Percentiles rank a stretch among this genome's conserved stretches.
Evolutionary conservation across 2,329 filamentous ascomycete species (phyloP).

Genomic region (Trichoderma atrobrunneum): DNA sequence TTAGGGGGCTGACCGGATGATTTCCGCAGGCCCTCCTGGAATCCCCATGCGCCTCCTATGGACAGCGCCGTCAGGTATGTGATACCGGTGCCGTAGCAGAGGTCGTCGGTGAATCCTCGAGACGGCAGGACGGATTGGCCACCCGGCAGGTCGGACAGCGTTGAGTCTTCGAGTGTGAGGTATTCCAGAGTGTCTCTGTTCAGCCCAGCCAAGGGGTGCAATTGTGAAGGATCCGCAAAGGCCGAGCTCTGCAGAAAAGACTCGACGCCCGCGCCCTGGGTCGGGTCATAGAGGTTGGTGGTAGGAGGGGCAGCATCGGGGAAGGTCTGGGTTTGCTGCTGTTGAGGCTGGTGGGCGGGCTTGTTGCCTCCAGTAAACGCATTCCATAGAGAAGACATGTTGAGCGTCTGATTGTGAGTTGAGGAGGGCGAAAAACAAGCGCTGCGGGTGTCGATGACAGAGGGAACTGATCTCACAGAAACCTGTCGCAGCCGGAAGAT

Average conservation of each 20-base stretch:
- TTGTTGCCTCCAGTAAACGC: constrained; percentile 60
- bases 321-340: constrained; percentile 28
- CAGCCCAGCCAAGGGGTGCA: constrained; percentile 91
- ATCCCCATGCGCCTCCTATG: constrained; percentile 85
- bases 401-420: constrained; percentile 21
- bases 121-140: constrained; percentile 86
- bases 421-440: background rate
- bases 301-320: constrained; percentile 40
- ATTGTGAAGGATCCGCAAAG: constrained; percentile 79
- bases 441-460: constrained; percentile 16
- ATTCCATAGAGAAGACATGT: constrained; percentile 60
- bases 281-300: constrained; percentile 66
- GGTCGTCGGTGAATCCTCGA: constrained; percentile 94
- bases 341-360: constrained; percentile 38
- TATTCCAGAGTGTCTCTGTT: constrained; percentile 95
- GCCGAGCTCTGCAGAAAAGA: constrained; percentile 76
- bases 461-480: constrained; percentile 4
- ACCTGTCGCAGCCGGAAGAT: constrained; percentile 17
- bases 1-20: constrained; percentile 78
- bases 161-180: constrained; percentile 87
- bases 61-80: constrained; percentile 88
- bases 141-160: constrained; percentile 81
- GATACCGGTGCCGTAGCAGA: constrained; percentile 95
- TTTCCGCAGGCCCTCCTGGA: constrained; percentile 83
- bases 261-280: constrained; percentile 74